Conservation (phyloP, 2,329 filamentous ascomycete species). For the Alternaria triticimaculans region DNA sequence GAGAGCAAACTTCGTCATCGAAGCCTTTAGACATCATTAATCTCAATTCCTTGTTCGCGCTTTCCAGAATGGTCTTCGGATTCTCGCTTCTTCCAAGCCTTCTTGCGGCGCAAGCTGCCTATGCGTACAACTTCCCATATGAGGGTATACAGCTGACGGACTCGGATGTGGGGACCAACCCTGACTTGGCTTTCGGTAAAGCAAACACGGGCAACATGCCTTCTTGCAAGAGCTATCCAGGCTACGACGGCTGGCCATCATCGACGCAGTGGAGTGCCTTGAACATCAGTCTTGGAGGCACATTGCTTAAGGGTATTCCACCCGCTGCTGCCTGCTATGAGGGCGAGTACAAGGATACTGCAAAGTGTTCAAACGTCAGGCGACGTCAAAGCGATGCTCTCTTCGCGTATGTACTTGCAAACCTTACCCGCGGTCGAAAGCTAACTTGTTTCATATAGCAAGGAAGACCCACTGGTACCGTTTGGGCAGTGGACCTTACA, state of each 20-base stretch:
- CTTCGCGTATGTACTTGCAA: slow-evolving; percentile 24
- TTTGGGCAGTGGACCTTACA: slow-evolving; percentile 29
- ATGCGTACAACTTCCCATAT: slow-evolving; percentile 34
- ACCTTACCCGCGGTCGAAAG: neutral
- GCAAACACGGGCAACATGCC: slow-evolving; percentile 3
- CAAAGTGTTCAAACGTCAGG: slow-evolving; percentile 21
- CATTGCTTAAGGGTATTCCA: slow-evolving; percentile 31
- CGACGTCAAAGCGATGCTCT: slow-evolving; percentile 17
- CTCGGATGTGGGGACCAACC: slow-evolving; percentile 25
- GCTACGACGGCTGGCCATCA: slow-evolving; percentile 36
- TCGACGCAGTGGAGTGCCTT: slow-evolving; percentile 27
- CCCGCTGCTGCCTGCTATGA: slow-evolving; percentile 38
- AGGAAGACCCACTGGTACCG: slow-evolving; percentile 33
- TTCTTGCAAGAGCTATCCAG: slow-evolving; percentile 34
- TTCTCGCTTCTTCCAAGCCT: neutral
- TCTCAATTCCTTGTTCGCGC: neutral
- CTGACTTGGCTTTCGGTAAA: slow-evolving; percentile 33
- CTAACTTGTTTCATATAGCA: slow-evolving; percentile 13
- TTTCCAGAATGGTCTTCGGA: neutral
- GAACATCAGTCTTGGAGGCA: slow-evolving; percentile 30
- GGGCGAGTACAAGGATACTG: slow-evolving; percentile 25
- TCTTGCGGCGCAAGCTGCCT: slow-evolving; percentile 3
- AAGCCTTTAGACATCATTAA: too few relatives aligned
- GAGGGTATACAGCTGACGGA: slow-evolving; percentile 30
- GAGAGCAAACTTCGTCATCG: neutral